A percentile compares a stretch with the other conserved stretches of the same genome.
phyloP scores from a whole-genome alignment of 2,329 filamentous ascomycete genomes.

The Talaromyces sp. region DNA sequence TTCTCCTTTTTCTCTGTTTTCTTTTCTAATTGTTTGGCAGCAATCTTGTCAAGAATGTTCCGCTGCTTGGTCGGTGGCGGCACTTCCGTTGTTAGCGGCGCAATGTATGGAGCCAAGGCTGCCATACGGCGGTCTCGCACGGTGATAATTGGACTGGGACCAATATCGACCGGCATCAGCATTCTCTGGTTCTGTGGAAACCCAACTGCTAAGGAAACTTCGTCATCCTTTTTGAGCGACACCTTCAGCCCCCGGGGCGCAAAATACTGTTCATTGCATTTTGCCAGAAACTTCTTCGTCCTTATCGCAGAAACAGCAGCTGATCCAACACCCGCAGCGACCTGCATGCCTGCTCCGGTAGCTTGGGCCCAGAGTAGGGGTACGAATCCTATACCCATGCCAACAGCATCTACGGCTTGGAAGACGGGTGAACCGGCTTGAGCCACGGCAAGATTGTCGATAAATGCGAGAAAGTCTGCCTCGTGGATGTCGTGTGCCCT shows the following conservation, averaged over 20 bases:
- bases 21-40: constrained; percentile 1
- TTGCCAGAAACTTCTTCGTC: constrained; percentile 3
- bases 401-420: constrained; percentile 4
- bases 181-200: not conserved
- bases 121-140: constrained; percentile 5
- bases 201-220: not conserved
- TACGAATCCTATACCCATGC: constrained; percentile 10
- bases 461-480: constrained; percentile 12
- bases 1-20: not conserved
- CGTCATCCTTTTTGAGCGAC: constrained; percentile 6
- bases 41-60: constrained; percentile 3
- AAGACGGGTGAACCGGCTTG: constrained; percentile 10
- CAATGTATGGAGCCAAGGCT: constrained; percentile 1
- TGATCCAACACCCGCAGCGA: constrained; percentile 3
- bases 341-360: not conserved
- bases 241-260: constrained; percentile 1
- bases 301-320: not conserved
- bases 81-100: not conserved
- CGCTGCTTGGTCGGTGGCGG: not conserved
- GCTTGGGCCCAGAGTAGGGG: constrained; percentile 10
- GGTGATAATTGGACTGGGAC: not conserved
- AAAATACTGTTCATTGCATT: constrained; percentile 3
- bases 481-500: constrained; percentile 6
- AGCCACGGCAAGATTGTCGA: constrained; percentile 12
- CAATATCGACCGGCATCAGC: not conserved